Base-by-base conservation (phyloP, 2,329 filamentous ascomycete species). In the Penicillium sp. region DNA sequence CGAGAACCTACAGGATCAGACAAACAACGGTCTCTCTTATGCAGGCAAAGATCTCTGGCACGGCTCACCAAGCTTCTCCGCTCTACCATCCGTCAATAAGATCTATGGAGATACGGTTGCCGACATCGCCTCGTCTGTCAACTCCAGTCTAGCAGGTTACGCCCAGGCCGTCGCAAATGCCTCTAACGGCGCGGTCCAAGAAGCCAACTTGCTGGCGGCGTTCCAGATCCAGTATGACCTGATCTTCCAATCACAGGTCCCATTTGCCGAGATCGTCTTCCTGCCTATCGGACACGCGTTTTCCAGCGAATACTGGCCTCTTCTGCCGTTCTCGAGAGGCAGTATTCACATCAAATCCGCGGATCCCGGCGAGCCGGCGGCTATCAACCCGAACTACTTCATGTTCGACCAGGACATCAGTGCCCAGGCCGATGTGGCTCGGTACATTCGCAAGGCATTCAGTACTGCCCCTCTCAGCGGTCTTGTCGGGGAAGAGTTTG, bases 1-100 rank as follows among this genome's bases (percentile, higher is more conserved):
- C 9, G 68, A 71, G 39, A 74, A 74, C 43, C 57, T 75, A 41
- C 73, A 75, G 39, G 72, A 75, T 36, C 71, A 72, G 30, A 58
- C 51, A 7, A 60, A 60, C 43, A 59, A 50, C 26, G 50, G 37
- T 2, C 33, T 56, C 7, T 36, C 37, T 11, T 54, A 48, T 26
- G 29, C 41, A 25, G 45, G 55, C 1, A 37, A 36, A 6, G 40
- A 39, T 7, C 38, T 35, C 6, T 50, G 51, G 36, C 48, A 48
- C 13, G 57, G 56, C 3, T 21, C 39, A 2, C 50, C 49, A 5
- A 55, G 48, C 2, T 56, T 58, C 21, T 56, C 54, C 8, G 42
- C 35, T 7, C 31, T 54, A 5, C 50, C 53, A 11, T 51, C 51
- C 4, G 53, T 47, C 7, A 30, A 49, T 13, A 47, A 59, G 9